Conservation (phyloP, 2,329 filamentous ascomycete species). For the Xylariaceae sp. region DNA sequence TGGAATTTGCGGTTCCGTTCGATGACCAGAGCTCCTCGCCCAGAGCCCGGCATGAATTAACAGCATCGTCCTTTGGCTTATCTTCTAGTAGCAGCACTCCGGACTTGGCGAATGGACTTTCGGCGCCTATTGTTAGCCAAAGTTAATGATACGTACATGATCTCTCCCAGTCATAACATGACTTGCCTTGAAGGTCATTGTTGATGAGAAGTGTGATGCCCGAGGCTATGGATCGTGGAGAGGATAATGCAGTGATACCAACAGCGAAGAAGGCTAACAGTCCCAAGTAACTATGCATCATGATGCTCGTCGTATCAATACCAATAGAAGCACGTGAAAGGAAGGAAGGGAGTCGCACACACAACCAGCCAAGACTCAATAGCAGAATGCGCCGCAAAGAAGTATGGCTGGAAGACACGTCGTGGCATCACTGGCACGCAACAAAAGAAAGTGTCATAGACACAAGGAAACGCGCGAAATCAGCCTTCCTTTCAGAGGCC, state of each 20-base stretch:
- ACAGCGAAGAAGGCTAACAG: conserved; percentile 2
- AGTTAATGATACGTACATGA: neutral
- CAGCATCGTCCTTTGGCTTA: conserved; percentile 24
- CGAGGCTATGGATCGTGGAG: conserved; percentile 30
- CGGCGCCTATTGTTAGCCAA: conserved; percentile 23
- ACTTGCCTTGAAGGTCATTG: conserved; percentile 37
- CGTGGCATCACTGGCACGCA: no score
- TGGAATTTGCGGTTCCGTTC: conserved; percentile 14
- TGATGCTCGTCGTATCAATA: neutral
- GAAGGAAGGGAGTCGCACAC: no score
- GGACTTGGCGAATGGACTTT: conserved; percentile 27
- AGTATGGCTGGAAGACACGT: no score
- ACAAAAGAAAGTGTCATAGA: no score
- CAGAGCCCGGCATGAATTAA: conserved; percentile 29
- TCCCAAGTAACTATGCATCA: conserved; percentile 5
- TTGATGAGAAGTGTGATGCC: conserved; percentile 34
- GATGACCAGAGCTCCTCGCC: conserved; percentile 37
- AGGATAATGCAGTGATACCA: conserved; percentile 18
- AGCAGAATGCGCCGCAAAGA: no score
- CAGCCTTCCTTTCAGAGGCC: no score
- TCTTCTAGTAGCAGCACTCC: conserved; percentile 32
- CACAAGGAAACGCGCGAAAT: no score
- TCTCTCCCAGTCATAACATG: no score
- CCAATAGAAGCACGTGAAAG: no score
- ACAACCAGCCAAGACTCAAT: no score